phyloP scores from a whole-genome alignment of 2,329 filamentous ascomycete species.

The Botryosphaeria dothidea region DNA sequence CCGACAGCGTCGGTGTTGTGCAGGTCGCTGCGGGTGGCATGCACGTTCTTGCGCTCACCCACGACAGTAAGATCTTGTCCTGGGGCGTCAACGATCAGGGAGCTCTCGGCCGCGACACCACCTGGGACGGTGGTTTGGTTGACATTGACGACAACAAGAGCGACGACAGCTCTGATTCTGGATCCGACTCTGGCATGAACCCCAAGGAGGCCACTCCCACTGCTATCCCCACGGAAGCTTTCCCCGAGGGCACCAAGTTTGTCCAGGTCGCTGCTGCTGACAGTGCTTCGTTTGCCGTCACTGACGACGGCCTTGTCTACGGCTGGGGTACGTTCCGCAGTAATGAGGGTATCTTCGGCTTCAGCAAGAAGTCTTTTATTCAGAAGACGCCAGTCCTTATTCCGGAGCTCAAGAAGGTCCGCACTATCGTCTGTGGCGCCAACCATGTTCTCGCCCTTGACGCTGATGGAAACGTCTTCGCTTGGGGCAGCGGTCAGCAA shows the following conservation, averaged over 20 bases:
- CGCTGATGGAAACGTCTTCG: constrained; percentile 63
- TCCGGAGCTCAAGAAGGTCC: constrained; percentile 66
- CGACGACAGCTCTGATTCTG: constrained; percentile 51
- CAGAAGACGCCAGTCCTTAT: constrained; percentile 55
- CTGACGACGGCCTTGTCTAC: constrained; percentile 73
- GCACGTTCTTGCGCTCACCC: constrained; percentile 75
- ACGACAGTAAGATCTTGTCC: constrained; percentile 78
- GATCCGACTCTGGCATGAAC: constrained; percentile 65
- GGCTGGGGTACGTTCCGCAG: constrained; percentile 83
- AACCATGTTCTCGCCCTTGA: constrained; percentile 73
- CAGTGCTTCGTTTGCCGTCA: constrained; percentile 74
- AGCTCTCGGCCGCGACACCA: constrained; percentile 74
- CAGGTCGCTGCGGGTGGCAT: constrained; percentile 78
- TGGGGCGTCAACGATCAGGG: constrained; percentile 90
- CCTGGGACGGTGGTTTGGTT: constrained; percentile 63
- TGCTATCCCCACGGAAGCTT: constrained; percentile 55
- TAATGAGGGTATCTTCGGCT: constrained; percentile 67
- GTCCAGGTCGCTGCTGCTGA: constrained; percentile 71
- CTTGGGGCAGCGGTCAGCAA: constrained; percentile 74
- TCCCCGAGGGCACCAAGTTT: constrained; percentile 64
- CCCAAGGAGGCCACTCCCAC: constrained; percentile 70
- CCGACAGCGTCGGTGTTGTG: constrained; percentile 65
- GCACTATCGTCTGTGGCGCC: constrained; percentile 63
- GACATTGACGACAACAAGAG: constrained; percentile 56
- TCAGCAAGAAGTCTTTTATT: constrained; percentile 49